A percentile compares a stretch with the other conserved stretches of the same genome.
phyloP scores from a whole-genome alignment of 2,329 filamentous ascomycete genomes.

The Ophiobolus disseminans region DNA sequence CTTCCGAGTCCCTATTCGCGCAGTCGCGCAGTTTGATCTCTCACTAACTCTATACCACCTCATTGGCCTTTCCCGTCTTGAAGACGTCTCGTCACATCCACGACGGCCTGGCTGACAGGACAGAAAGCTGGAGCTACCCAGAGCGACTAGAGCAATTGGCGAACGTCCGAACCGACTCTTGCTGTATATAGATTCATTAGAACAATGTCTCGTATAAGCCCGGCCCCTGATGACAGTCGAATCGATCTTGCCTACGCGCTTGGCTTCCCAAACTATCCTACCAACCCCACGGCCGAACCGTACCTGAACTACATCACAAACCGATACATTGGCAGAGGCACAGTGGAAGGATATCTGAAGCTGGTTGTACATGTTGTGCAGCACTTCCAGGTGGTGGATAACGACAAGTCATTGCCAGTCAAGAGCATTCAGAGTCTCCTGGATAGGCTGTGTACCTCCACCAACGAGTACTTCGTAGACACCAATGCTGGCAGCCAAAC shows the following conservation, averaged over 20 bases:
- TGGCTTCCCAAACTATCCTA: slow-evolving; percentile 15
- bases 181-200: slow-evolving; percentile 9
- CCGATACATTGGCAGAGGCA: slow-evolving; percentile 10
- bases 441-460: neutral
- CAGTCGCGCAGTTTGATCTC: neutral
- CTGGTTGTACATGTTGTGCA: slow-evolving; percentile 22
- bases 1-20: neutral
- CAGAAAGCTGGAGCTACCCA: neutral
- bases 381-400: slow-evolving; percentile 10
- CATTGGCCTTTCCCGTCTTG: neutral
- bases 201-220: slow-evolving; percentile 8
- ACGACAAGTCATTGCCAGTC: neutral
- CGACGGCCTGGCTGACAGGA: no score
- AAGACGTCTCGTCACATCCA: neutral
- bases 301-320: slow-evolving; percentile 31
- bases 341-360: slow-evolving; percentile 13
- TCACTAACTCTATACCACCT: slow-evolving; percentile 2
- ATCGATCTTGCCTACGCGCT: slow-evolving; percentile 18
- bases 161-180: slow-evolving; percentile 10
- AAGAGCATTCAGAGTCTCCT: slow-evolving; percentile 1
- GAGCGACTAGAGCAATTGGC: no score
- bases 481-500: slow-evolving; percentile 6
- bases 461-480: slow-evolving; percentile 5
- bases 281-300: slow-evolving; percentile 13
- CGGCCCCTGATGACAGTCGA: slow-evolving; percentile 4